A percentile compares a stretch with the other conserved stretches of the same genome.
Conservation (phyloP, 768 basidiomycete species). For the Hirschioporus abietinus region DNA sequence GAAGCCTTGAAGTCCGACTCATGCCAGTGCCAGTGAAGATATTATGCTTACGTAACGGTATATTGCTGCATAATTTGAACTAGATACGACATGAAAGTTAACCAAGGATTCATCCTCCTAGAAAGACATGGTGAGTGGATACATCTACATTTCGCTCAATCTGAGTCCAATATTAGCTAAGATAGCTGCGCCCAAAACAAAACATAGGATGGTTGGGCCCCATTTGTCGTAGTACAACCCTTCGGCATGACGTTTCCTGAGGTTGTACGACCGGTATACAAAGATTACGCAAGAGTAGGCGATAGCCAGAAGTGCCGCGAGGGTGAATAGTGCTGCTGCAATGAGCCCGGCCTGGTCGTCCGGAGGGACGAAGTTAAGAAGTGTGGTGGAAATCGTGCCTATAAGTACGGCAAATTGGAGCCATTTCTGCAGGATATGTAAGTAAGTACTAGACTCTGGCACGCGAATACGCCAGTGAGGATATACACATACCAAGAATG, state of each 20-base stretch:
- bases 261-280: slow-evolving; percentile 62
- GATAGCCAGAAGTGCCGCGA: slow-evolving; percentile 84
- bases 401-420: slow-evolving; percentile 82
- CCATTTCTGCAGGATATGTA: slow-evolving; percentile 62
- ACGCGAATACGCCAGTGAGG: neutral
- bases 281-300: slow-evolving; percentile 83
- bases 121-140: neutral
- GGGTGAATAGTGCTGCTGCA: slow-evolving; percentile 82
- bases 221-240: slow-evolving; percentile 88
- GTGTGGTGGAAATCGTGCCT: slow-evolving; percentile 83
- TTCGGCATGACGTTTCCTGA: slow-evolving; percentile 67
- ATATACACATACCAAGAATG: slow-evolving; percentile 70
- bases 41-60: too few relatives aligned
- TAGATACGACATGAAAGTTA: too few relatives aligned
- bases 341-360: slow-evolving; percentile 75
- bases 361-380: slow-evolving; percentile 78
- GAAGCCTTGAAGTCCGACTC: too few relatives aligned
- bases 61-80: too few relatives aligned
- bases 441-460: neutral
- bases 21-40: too few relatives aligned
- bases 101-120: neutral
- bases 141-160: slow-evolving; percentile 43
- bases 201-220: slow-evolving; percentile 73
- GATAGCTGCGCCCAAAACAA: slow-evolving; percentile 63
- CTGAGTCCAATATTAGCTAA: slow-evolving; percentile 72